Evolutionary conservation across 106 monocot genomes (phyloP).

Genomic region (Allium sativum): DNA sequence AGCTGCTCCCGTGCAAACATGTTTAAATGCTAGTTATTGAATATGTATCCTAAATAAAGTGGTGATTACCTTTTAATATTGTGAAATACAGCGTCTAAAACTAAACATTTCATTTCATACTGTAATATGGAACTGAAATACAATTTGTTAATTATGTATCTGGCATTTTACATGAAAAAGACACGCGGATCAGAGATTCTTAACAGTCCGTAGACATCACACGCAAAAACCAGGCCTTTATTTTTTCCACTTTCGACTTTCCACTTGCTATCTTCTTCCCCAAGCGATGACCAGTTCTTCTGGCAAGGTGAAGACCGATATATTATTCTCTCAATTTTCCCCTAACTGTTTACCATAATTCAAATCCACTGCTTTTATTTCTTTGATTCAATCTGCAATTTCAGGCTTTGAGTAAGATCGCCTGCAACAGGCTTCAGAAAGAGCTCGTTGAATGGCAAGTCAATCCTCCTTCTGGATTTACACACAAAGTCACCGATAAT

Average conservation of each 20-base stretch:
- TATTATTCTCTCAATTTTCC: background rate
- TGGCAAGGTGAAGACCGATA: conserved; percentile 16
- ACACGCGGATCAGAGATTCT: too few relatives aligned
- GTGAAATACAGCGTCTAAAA: too few relatives aligned
- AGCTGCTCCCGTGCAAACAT: too few relatives aligned
- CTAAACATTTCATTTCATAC: too few relatives aligned
- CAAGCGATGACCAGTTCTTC: conserved; percentile 39
- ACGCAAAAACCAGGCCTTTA: background rate
- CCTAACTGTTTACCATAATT: background rate
- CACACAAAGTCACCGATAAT: conserved; percentile 57
- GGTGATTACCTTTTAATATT: too few relatives aligned
- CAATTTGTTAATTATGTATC: too few relatives aligned
- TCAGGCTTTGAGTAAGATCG: conserved; percentile 70
- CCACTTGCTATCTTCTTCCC: background rate
- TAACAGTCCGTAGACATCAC: background rate
- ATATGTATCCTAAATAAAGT: too few relatives aligned
- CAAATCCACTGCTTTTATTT: background rate
- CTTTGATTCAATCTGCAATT: background rate
- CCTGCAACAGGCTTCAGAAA: conserved; percentile 70
- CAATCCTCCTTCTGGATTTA: conserved; percentile 63
- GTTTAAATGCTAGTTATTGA: too few relatives aligned
- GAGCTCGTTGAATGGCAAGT: conserved; percentile 76
- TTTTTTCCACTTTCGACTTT: background rate
- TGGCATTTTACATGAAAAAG: too few relatives aligned
- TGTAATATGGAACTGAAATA: too few relatives aligned